Conservation (phyloP, 345 rosid species). For the Populus simonii region DNA sequence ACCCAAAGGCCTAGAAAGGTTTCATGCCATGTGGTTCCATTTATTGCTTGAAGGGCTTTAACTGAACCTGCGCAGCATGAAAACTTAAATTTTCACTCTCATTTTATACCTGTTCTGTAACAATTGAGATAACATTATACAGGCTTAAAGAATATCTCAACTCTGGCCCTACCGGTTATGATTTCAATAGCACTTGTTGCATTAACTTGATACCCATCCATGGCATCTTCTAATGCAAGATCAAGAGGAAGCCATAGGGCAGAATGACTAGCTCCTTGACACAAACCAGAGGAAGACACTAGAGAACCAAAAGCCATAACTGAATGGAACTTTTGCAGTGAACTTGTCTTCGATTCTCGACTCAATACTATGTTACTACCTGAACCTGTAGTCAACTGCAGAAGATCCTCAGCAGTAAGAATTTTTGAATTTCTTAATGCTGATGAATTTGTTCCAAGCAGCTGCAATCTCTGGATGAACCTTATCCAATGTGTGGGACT, state of each 20-base stretch:
- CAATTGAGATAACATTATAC: not conserved
- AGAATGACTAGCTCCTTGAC: slow-evolving; percentile 67
- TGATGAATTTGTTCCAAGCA: slow-evolving; percentile 66
- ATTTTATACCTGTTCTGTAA: not conserved
- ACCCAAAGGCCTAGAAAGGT: slow-evolving; percentile 91
- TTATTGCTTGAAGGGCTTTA: slow-evolving; percentile 83
- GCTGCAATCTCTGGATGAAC: slow-evolving; percentile 54
- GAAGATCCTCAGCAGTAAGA: slow-evolving; percentile 55
- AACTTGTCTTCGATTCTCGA: slow-evolving; percentile 46
- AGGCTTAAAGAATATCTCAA: not conserved
- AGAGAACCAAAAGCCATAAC: slow-evolving; percentile 53
- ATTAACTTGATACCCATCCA: slow-evolving; percentile 88
- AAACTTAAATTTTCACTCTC: not conserved
- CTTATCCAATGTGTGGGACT: slow-evolving; percentile 78
- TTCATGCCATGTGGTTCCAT: slow-evolving; percentile 77
- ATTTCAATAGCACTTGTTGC: slow-evolving; percentile 73
- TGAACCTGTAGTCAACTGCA: slow-evolving; percentile 59
- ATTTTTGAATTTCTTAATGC: slow-evolving; percentile 59
- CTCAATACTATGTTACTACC: slow-evolving; percentile 38
- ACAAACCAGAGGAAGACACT: slow-evolving; percentile 57
- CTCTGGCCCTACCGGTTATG: slow-evolving; percentile 52
- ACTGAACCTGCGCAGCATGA: slow-evolving; percentile 64
- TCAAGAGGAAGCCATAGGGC: slow-evolving; percentile 93
- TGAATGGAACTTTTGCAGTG: slow-evolving; percentile 52
- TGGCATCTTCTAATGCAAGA: slow-evolving; percentile 78